A percentile compares a stretch with the other conserved stretches of the same genome.
Conservation (phyloP, 176 grass and related monocot species). For the Oryza glumipatula region DNA sequence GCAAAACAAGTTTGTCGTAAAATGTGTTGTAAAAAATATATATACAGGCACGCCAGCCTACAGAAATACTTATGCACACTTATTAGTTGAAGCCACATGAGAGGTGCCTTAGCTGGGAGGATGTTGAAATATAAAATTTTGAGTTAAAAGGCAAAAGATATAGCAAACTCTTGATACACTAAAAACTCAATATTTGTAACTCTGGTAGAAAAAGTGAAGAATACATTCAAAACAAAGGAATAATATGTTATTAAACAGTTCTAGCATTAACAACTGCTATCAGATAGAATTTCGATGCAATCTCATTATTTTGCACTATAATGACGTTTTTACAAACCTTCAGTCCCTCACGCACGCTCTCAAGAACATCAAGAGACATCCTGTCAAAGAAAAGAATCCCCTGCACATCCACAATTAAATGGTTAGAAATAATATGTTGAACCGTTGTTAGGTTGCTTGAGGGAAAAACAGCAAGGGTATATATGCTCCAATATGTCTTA, state of each 20-base stretch:
- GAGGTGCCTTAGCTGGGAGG: background rate
- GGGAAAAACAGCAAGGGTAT: constrained; percentile 3
- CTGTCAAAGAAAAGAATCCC: constrained; percentile 97
- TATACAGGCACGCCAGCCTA: background rate
- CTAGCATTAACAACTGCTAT: constrained; percentile 3
- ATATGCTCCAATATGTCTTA: background rate
- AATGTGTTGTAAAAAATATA: constrained; percentile 4
- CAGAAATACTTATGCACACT: constrained; percentile 9
- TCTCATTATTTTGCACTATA: background rate
- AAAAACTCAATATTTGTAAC: constrained; percentile 5
- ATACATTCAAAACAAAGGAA: constrained; percentile 11
- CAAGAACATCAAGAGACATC: constrained; percentile 88
- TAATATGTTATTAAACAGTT: background rate
- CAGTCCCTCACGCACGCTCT: constrained; percentile 64
- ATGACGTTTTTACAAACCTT: constrained; percentile 59
- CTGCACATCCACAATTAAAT: constrained; percentile 61
- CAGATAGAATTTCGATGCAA: background rate
- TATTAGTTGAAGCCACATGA: constrained; percentile 3
- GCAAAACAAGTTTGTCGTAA: constrained; percentile 24
- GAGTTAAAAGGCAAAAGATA: constrained; percentile 9
- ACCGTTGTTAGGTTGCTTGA: background rate
- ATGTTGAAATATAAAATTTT: background rate
- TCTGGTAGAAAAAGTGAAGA: constrained; percentile 16
- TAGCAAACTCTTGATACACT: constrained; percentile 8
- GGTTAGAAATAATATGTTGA: constrained; percentile 20